Evolutionary conservation across 2,329 filamentous ascomycete genomes (phyloP), one percentile per base, ranked within the genome.

Genomic region (Aureobasidium sp.): DNA sequence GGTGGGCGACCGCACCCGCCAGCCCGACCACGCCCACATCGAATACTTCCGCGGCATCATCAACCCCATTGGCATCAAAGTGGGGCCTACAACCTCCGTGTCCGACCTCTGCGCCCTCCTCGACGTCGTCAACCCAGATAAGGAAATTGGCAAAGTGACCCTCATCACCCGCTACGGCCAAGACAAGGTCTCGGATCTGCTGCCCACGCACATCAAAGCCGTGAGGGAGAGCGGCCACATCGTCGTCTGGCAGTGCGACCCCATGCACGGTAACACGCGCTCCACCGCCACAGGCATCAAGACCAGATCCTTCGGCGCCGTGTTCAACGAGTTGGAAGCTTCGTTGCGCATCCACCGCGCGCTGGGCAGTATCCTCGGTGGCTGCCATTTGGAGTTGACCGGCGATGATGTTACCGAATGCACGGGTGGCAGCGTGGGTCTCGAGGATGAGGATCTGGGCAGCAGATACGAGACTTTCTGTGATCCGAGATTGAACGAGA

Each of bases 171-270:
- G 94, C 40, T 97, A 97, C 75, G 94, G 94, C 62, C 89, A 89
- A 17, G 77, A 78, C 43, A 89, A 88, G 66, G 90, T 99, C 43
- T 79, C 84, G 53, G 75, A 81, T 5, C 83, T 95, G 64, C 82
- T 99, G 0, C 90, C 91, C 0, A 80, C 78, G 9, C 94, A 97
- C 74, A 97, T 99, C 71, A 84, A 88, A 66, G 90, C 90, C 38
- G 93, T 99, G 27, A 88, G 94, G 73, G 81, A 81, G 67, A 92
- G 88, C 61, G 90, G 81, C 0, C 84, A 87, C 69, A 68, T 80
- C 23, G 90, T 95, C 4, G 90, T 96, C 67, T 97, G 93, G 93
- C 94, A 97, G 77, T 97, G 93, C 76, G 94, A 99, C 75, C 94
- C 94, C 23, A 99, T 99, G 94, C 94, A 99, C 75, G 94, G 75